Conservation (phyloP, 257 asterid species). For the Solanum ossicruentum region DNA sequence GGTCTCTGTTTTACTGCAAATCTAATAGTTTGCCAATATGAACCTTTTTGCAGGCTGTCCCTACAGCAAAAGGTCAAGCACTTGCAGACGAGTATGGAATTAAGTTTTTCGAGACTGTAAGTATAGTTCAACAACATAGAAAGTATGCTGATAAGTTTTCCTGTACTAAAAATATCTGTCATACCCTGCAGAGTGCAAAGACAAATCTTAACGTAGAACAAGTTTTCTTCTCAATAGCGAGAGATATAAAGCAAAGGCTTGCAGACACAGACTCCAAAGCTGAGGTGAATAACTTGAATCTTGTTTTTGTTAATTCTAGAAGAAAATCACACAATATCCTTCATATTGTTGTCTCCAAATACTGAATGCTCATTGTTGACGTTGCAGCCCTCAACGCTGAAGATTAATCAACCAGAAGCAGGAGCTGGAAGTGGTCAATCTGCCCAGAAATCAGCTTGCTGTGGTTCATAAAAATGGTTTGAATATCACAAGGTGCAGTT, state of each 20-base stretch:
- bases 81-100: slow-evolving; percentile 14
- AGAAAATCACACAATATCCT: not conserved
- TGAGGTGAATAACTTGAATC: slow-evolving; percentile 9
- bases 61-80: slow-evolving; percentile 17
- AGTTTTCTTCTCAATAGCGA: slow-evolving; percentile 31
- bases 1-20: not conserved
- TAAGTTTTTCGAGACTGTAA: slow-evolving; percentile 13
- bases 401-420: slow-evolving; percentile 5
- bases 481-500: not conserved
- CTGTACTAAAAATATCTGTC: not conserved
- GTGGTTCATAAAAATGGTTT: slow-evolving; percentile 1
- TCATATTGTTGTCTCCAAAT: not conserved
- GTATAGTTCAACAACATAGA: not conserved
- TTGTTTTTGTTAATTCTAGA: not conserved
- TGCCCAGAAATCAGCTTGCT: slow-evolving; percentile 7
- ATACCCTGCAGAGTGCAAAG: slow-evolving; percentile 27
- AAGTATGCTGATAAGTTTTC: not conserved
- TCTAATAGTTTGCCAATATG: not conserved
- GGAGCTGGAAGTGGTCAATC: not conserved
- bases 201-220: slow-evolving; percentile 33
- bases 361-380: not conserved
- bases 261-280: slow-evolving; percentile 26
- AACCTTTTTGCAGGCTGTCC: slow-evolving; percentile 7
- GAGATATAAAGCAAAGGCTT: slow-evolving; percentile 37
- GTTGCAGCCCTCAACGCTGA: slow-evolving; percentile 8